phyloP scores from a whole-genome alignment of 2,329 filamentous ascomycete genomes.

The Sphaerulina vaccinii region DNA sequence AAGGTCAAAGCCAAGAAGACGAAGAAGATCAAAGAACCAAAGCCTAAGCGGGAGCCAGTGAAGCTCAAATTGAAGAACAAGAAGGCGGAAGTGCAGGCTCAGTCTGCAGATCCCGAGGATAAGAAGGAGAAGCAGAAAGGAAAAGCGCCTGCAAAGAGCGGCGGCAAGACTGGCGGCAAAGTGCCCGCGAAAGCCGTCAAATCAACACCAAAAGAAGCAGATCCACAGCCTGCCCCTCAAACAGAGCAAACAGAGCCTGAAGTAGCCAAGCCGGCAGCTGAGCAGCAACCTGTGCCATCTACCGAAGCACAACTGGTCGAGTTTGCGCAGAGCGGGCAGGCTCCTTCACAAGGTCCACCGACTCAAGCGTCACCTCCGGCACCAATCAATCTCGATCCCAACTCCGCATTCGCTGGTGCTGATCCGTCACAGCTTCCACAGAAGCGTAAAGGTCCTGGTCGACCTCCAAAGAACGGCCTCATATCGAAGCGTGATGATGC shows the following conservation, averaged over 20 bases:
- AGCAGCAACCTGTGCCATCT: constrained; percentile 26
- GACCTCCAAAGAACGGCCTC: constrained; percentile 77
- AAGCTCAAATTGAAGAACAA: constrained; percentile 22
- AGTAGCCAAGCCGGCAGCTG: constrained; percentile 25
- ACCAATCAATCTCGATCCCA: constrained; percentile 29
- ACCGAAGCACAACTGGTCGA: constrained; percentile 10
- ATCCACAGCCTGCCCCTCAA: background rate
- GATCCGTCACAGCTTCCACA: constrained; percentile 47
- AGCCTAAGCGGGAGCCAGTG: constrained; percentile 20
- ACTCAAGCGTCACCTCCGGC: constrained; percentile 20
- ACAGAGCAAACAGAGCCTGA: constrained; percentile 7
- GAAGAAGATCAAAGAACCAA: constrained; percentile 15
- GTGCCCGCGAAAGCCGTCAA: constrained; percentile 11
- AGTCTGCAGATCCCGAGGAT: background rate
- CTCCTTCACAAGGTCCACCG: constrained; percentile 4
- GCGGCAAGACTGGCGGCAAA: constrained; percentile 15
- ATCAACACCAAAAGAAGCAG: constrained; percentile 1
- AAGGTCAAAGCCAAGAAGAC: constrained; percentile 8
- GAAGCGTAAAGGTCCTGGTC: constrained; percentile 73
- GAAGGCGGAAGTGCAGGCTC: constrained; percentile 2
- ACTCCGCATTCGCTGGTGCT: constrained; percentile 35
- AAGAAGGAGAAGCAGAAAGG: constrained; percentile 17
- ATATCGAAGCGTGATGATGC: constrained; percentile 71
- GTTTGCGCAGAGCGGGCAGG: background rate
- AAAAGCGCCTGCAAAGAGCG: constrained; percentile 6